A percentile compares a stretch with the other conserved stretches of the same genome.
These are phyloP conservation scores for Aspergillus eucalypticola DNA, from an alignment of 2,329 filamentous ascomycete species.

Conservation along the genomic window DNA sequence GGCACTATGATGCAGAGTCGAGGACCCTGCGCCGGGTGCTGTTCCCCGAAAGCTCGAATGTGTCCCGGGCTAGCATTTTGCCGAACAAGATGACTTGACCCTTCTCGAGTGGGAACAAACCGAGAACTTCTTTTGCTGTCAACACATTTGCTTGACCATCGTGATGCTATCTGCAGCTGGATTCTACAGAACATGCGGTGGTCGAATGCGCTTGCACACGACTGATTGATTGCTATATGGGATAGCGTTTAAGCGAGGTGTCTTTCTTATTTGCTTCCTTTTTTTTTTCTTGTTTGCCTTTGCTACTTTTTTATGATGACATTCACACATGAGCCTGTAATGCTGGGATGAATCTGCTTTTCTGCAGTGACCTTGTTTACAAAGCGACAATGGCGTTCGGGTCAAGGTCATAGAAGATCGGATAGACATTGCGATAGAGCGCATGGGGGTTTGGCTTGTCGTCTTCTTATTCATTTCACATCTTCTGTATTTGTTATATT, in stretches of 20 bases:
- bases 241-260: conserved; percentile 4
- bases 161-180: conserved; percentile 18
- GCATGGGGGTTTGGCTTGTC: background rate
- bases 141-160: background rate
- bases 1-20: conserved; percentile 47
- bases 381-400: conserved; percentile 6
- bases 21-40: conserved; percentile 36
- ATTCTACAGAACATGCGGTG: conserved; percentile 7
- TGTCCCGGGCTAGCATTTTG: conserved; percentile 39
- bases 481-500: background rate
- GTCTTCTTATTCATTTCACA: background rate
- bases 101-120: too few species aligned
- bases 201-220: background rate
- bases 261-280: background rate
- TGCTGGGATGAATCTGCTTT: conserved; percentile 6
- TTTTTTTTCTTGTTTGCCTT: background rate
- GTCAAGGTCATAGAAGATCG: conserved; percentile 8
- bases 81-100: conserved; percentile 30
- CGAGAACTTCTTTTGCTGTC: background rate
- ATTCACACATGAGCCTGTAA: conserved; percentile 7
- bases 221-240: conserved; percentile 7
- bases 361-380: conserved; percentile 2
- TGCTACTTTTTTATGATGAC: background rate
- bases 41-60: conserved; percentile 37
- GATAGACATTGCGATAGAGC: conserved; percentile 3